A percentile compares a stretch with the other conserved stretches of the same genome.
Evolutionary conservation across 768 basidiomycete genomes (phyloP).

Genomic region (Lentinula boryana): DNA sequence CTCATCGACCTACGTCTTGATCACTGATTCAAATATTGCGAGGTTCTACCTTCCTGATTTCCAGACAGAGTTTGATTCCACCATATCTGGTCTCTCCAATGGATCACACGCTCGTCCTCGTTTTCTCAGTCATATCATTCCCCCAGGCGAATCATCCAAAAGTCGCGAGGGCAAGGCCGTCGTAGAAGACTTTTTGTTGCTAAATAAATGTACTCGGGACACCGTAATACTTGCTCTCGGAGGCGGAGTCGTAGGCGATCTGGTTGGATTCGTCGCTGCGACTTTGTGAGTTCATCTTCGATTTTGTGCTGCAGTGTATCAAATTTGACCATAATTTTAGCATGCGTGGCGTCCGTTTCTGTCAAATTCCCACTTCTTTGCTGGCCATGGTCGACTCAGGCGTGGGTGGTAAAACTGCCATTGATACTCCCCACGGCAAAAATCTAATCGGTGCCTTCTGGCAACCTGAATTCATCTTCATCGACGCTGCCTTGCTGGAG

Average conservation of each 20-base stretch:
- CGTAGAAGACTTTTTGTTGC: conserved; percentile 89
- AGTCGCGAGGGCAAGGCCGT: conserved; percentile 86
- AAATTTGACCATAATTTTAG: conserved; percentile 30
- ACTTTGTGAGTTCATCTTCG: conserved; percentile 69
- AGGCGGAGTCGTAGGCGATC: conserved; percentile 95
- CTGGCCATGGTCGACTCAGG: conserved; percentile 99
- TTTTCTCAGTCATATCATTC: conserved; percentile 72
- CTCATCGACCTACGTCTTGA: conserved; percentile 83
- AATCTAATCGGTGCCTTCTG: conserved; percentile 98
- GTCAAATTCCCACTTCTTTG: conserved; percentile 94
- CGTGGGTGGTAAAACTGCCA: conserved; percentile 98
- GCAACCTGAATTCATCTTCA: conserved; percentile 97
- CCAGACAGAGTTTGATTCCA: conserved; percentile 52
- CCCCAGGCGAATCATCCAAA: conserved; percentile 93
- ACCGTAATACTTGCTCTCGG: conserved; percentile 92
- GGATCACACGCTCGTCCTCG: conserved; percentile 36
- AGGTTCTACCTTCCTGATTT: conserved; percentile 70
- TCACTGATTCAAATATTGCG: conserved; percentile 91
- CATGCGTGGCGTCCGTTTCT: conserved; percentile 95
- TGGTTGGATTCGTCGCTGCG: conserved; percentile 94
- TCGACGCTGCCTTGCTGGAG: conserved; percentile 93
- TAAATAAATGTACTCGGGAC: conserved; percentile 86
- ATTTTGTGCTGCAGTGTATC: not conserved
- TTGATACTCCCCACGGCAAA: conserved; percentile 97
- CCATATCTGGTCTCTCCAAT: conserved; percentile 22